Base-by-base conservation (phyloP, 139 green algal species). In the Marvania coccoides region DNA sequence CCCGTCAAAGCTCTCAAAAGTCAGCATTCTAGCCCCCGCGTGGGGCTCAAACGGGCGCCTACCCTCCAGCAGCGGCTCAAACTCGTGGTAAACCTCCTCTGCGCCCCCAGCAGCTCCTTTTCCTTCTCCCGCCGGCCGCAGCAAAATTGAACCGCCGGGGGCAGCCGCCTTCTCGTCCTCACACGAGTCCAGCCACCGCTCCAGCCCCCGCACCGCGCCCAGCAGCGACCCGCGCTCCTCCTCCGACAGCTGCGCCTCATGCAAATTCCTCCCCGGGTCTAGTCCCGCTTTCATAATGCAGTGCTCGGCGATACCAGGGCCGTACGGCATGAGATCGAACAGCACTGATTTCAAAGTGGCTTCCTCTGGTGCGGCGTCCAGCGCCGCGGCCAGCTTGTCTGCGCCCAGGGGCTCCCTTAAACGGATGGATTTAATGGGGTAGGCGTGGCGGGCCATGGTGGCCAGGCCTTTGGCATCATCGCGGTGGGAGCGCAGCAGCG, bases 401-500 rank as follows among this genome's bases (percentile, higher is more conserved):
- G 37, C 13, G 23, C 26, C 42, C 19, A 80, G 36, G 2, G 68
- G 54, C 36, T 59, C 35, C 24, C 70, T 57, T 47, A 80, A 70
- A 19, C 76, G 67, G 46, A 87, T 71, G 28, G 71, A 63, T 47
- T 87, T 73, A 30, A 94, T 66, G 26, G 88, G 86, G 67, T 95
- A 95, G 19, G 69, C 70, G 57, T 90, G 82, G 6, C 79, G 71
- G 0, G 83, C 58, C 80, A 93, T 85, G 60, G 93, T 88, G 40
- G 83, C 81, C 8, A 95, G 40, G 1, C 83, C 85, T 67, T 88
- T 90, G 39, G 79, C 84, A 58, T 98, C 93, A 61, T 98, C 93
- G 4, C 88, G 71, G 79, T 98, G 90, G 0, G 87, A 91, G 28
- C 94, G 82, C 70, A 98, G 83, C 69, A 98, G 79, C 24, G 89